phyloP scores from a whole-genome alignment of 495 filamentous ascomycete genomes.

The Penicillium bialowiezense region DNA sequence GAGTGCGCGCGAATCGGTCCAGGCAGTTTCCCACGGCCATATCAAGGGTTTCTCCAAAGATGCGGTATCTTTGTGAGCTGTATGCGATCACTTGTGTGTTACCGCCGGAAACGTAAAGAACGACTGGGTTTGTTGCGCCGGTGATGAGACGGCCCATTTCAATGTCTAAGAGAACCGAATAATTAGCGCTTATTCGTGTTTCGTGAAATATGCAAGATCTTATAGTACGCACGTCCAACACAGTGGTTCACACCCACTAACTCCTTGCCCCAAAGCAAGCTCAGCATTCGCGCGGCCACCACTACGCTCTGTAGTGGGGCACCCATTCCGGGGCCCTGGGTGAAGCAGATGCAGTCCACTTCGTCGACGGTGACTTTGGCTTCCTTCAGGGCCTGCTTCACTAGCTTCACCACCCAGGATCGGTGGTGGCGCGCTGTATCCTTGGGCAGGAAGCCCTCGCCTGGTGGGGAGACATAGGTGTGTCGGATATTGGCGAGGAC shows the following conservation, averaged over 20 bases:
- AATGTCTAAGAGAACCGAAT: conserved; percentile 55
- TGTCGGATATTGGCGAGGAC: conserved; percentile 93
- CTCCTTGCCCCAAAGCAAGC: conserved; percentile 80
- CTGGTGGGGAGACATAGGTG: conserved; percentile 88
- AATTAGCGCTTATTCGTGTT: conserved; percentile 9
- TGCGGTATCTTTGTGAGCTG: conserved; percentile 87
- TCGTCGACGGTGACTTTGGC: conserved; percentile 60
- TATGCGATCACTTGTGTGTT: conserved; percentile 99
- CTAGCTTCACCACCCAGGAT: conserved; percentile 73
- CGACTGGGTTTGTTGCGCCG: conserved; percentile 85
- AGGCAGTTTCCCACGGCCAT: conserved; percentile 98
- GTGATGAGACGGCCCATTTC: conserved; percentile 98
- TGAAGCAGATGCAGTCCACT: conserved; percentile 92
- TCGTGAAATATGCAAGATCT: neutral
- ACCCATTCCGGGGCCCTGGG: conserved; percentile 93
- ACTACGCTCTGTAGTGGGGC: conserved; percentile 89
- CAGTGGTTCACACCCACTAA: conserved; percentile 96
- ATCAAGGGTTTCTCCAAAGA: conserved; percentile 96
- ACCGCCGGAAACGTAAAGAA: conserved; percentile 92
- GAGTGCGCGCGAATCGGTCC: conserved; percentile 88
- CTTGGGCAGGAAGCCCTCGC: conserved; percentile 93
- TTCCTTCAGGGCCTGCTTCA: conserved; percentile 71
- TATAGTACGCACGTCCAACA: conserved; percentile 68
- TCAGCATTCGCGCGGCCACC: conserved; percentile 76
- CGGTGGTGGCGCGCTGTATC: conserved; percentile 94